phyloP scores from a whole-genome alignment of 2,329 filamentous ascomycete species.

The Cladosporium sp. region DNA sequence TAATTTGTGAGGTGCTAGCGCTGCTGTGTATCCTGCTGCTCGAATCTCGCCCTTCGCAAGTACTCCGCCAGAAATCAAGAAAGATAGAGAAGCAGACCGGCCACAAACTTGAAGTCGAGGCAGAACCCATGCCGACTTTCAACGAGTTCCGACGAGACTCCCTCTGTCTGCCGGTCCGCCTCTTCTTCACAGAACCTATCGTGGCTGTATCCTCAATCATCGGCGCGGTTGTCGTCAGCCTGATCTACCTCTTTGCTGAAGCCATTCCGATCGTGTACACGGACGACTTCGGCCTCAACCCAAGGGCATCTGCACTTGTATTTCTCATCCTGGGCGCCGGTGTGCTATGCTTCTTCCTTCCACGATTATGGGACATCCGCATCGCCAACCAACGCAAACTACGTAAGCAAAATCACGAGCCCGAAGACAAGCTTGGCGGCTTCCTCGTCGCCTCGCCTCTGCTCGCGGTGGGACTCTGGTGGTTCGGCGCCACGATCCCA shows the following conservation, averaged over 20 bases:
- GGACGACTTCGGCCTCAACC: conserved; percentile 27
- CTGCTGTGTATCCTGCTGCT: conserved; percentile 36
- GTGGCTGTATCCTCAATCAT: conserved; percentile 43
- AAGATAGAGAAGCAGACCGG: conserved; percentile 27
- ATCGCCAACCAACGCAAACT: conserved; percentile 27
- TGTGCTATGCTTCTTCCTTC: conserved; percentile 38
- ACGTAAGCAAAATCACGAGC: conserved; percentile 24
- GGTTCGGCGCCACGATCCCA: conserved; percentile 47
- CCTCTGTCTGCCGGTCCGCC: conserved; percentile 38
- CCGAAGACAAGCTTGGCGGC: conserved; percentile 48
- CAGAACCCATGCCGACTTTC: conserved; percentile 37
- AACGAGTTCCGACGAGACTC: conserved; percentile 34
- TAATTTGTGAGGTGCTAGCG: conserved; percentile 33
- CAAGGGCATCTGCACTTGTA: conserved; percentile 44
- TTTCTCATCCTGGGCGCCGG: conserved; percentile 61
- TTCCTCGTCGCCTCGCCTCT: conserved; percentile 44
- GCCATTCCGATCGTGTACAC: conserved; percentile 39
- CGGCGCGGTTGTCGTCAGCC: conserved; percentile 39
- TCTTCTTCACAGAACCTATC: conserved; percentile 47
- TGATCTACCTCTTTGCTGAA: conserved; percentile 50
- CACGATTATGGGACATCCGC: conserved; percentile 40
- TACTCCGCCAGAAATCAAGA: conserved; percentile 36
- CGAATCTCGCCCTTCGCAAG: conserved; percentile 44
- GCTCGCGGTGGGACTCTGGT: conserved; percentile 43
- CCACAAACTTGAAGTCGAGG: conserved; percentile 29